Percentiles rank a stretch among this genome's conserved stretches.
Conservation (phyloP, 768 basidiomycete species). For the Amanita jacksonii region DNA sequence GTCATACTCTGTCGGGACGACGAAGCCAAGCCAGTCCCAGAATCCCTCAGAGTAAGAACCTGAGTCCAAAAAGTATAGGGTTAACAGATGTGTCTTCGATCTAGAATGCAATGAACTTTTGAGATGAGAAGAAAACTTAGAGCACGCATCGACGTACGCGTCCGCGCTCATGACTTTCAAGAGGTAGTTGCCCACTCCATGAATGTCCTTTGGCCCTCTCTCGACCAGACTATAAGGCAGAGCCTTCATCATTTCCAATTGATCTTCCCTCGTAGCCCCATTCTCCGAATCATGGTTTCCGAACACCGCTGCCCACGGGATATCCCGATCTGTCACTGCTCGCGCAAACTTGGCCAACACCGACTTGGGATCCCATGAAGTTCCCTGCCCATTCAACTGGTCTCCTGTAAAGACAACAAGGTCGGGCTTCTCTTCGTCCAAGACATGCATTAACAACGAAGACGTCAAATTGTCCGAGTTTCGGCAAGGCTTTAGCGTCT, state of each 20-base stretch:
- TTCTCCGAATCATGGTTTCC: slow-evolving; percentile 91
- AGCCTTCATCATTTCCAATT: slow-evolving; percentile 60
- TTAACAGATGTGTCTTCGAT: slow-evolving; percentile 81
- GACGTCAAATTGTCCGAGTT: slow-evolving; percentile 73
- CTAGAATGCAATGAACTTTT: too few relatives aligned
- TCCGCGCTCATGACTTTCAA: slow-evolving; percentile 80
- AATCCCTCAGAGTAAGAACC: slow-evolving; percentile 62
- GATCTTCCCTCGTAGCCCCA: slow-evolving; percentile 50
- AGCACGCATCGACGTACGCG: slow-evolving; percentile 55
- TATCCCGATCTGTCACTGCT: slow-evolving; percentile 60
- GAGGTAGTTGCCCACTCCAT: slow-evolving; percentile 89
- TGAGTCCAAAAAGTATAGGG: slow-evolving; percentile 88
- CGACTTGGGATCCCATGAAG: slow-evolving; percentile 82
- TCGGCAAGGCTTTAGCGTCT: slow-evolving; percentile 51
- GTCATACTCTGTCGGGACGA: slow-evolving; percentile 71
- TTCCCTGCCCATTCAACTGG: slow-evolving; percentile 86
- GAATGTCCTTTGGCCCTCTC: slow-evolving; percentile 72
- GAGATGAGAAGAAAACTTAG: background rate
- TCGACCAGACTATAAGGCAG: slow-evolving; percentile 83
- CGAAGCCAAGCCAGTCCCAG: slow-evolving; percentile 52
- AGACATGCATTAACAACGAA: slow-evolving; percentile 56
- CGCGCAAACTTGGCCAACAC: slow-evolving; percentile 84
- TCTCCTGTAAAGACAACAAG: slow-evolving; percentile 90
- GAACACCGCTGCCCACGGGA: slow-evolving; percentile 90
- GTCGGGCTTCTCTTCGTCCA: slow-evolving; percentile 82